Evolutionary conservation across 2,329 filamentous ascomycete species (phyloP).

Genomic region (Colletotrichum truncatum): DNA sequence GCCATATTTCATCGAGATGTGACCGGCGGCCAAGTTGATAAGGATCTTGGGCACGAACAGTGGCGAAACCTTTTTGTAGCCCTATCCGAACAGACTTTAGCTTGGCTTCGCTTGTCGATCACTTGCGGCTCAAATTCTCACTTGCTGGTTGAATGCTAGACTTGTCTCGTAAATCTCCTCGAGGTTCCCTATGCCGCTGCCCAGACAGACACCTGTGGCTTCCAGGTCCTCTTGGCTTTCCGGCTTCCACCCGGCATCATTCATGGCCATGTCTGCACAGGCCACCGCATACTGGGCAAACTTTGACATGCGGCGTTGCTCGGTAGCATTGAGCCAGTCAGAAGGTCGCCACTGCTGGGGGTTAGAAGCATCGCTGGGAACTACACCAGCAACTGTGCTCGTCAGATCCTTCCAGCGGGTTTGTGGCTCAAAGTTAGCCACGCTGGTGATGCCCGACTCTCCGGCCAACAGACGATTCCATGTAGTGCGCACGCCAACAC

Average conservation of each 20-base stretch:
- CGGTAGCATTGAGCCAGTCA: constrained; percentile 63
- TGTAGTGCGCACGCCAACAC: constrained; percentile 78
- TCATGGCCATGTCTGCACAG: constrained; percentile 84
- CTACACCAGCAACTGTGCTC: constrained; percentile 84
- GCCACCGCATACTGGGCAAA: constrained; percentile 94
- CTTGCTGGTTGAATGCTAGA: constrained; percentile 76
- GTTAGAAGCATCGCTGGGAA: constrained; percentile 62
- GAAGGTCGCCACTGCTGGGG: constrained; percentile 57
- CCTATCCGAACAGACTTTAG: constrained; percentile 57
- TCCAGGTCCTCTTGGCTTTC: constrained; percentile 70
- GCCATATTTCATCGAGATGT: constrained; percentile 92
- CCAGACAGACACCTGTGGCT: constrained; percentile 88
- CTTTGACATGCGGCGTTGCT: constrained; percentile 82
- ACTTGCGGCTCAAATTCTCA: constrained; percentile 50
- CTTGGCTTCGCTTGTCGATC: constrained; percentile 17
- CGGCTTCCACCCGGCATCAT: constrained; percentile 82
- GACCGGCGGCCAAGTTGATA: constrained; percentile 94
- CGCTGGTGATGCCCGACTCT: constrained; percentile 81
- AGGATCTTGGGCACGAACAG: constrained; percentile 92
- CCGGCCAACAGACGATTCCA: constrained; percentile 86
- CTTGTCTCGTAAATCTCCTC: constrained; percentile 90
- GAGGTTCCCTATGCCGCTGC: constrained; percentile 94
- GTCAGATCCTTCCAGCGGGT: constrained; percentile 76
- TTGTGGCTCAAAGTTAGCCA: constrained; percentile 66
- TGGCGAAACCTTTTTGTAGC: constrained; percentile 92